Evolutionary conservation across 192 early-diverging fungal genomes (phyloP), one percentile per base, ranked within the genome.

Genomic region (Backusella circina): DNA sequence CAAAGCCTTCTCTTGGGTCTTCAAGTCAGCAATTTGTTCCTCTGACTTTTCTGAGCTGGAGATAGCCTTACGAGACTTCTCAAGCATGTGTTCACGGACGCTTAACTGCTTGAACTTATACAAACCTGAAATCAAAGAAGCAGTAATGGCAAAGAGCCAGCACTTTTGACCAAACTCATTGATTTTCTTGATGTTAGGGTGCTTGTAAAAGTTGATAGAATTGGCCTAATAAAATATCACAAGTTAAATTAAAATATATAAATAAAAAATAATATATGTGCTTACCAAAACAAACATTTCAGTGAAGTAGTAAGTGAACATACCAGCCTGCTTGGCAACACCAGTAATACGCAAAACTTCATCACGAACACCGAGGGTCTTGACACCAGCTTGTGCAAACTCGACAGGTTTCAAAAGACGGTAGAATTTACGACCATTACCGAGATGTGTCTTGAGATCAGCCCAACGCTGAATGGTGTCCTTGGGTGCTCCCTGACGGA

Each of bases 351-450:
- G 84, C 33, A 90, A 41, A 47, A 93, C 70, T 69, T 90, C 88
- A 74, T 95, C 94, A 50, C 83, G 85, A 35, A 86, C 70, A 18
- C 83, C 71, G 1, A 83, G 51, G 10, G 84, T 84, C 78, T 91
- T 91, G 67, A 85, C 70, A 64, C 88, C 88, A 57, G 82, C 80
- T 21, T 88, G 86, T 44, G 85, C 80, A 80, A 90, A 89, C 77
- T 94, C 92, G 67, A 94, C 61, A 35, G 91, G 90, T 71, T 91
- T 90, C 51, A 89, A 89, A 67, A 92, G 79, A 61, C 91, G 88
- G 84, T 91, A 88, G 51, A 93, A 84, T 76, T 94, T 94, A 68
- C 93, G 84, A 37, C 88, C 90, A 51, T 85, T 75, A n/a, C 79
- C 88, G 18, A 92, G 74, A 73, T 79, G 82, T 36, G 81, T 88